Evolutionary conservation across 208 protist species (phyloP).

Genomic region (Crithidia mellificae): DNA sequence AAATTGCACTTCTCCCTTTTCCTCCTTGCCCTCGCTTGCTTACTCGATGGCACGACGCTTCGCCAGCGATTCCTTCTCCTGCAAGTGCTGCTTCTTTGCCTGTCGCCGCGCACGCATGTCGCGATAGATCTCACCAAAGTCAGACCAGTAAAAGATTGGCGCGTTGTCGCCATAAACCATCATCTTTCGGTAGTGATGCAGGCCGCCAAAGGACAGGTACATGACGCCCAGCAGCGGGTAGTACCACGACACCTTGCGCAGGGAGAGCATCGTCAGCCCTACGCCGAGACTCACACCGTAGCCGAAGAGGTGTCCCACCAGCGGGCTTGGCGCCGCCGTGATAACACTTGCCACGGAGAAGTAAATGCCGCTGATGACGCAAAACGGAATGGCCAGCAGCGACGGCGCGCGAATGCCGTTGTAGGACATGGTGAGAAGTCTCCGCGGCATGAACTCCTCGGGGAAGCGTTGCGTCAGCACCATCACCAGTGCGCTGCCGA

Average conservation of each 20-base stretch:
- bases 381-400: slow-evolving; percentile 81
- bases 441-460: slow-evolving; percentile 77
- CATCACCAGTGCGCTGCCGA: slow-evolving; percentile 78
- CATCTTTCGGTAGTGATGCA: slow-evolving; percentile 87
- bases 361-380: slow-evolving; percentile 68
- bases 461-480: slow-evolving; percentile 78
- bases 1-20: not conserved
- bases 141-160: slow-evolving; percentile 79
- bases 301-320: slow-evolving; percentile 70
- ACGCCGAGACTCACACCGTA: slow-evolving; percentile 66
- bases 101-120: slow-evolving; percentile 18
- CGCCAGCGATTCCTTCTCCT: slow-evolving; percentile 13
- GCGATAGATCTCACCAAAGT: slow-evolving; percentile 57
- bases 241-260: slow-evolving; percentile 81
- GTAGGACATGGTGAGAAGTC: slow-evolving; percentile 79
- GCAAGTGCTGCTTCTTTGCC: slow-evolving; percentile 13
- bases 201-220: slow-evolving; percentile 80
- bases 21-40: not conserved
- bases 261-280: slow-evolving; percentile 67
- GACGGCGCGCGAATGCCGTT: slow-evolving; percentile 71
- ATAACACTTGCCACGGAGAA: slow-evolving; percentile 77
- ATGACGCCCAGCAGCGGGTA: slow-evolving; percentile 79
- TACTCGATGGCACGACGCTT: slow-evolving; percentile 18
- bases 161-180: slow-evolving; percentile 89
- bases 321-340: slow-evolving; percentile 49